Evolutionary conservation across 108 stramenopile genomes (phyloP), one percentile per base, ranked within the genome.

Genomic region (Schizochytrium sp.): DNA sequence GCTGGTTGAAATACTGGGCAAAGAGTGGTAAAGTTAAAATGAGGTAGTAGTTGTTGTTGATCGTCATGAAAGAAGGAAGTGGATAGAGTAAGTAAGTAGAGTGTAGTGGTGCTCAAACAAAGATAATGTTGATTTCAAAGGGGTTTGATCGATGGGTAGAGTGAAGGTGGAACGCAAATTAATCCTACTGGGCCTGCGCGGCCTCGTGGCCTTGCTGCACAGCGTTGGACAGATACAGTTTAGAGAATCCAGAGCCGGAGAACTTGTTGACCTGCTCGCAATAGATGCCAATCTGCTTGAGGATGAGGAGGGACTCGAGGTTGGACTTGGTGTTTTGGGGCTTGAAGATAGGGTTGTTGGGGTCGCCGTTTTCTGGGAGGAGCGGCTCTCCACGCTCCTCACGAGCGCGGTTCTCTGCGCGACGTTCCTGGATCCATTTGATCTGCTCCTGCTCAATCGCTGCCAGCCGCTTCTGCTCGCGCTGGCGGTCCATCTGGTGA

Each of bases 231-330:
- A 98, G 91, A 92, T 93, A 98, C 41, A 98, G 91, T 92, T 98
- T 98, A 41, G 94, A 94, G 91, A 97, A 93, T 50, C 96, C 95
- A 12, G 90, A 93, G 72, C 95, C 95, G 2, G 96, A 92, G 89
- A 97, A 97, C 89, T 94, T 92, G 87, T 97, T 95, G 93, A 98
- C 96, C 92, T 97, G 96, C 57, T 96, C 94, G 92, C 97, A 97
- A 92, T 98, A 98, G 13, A 91, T 95, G 87, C 92, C 90, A 91
- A 98, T 96, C 93, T 98, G 98, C 88, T 96, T 97, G 59, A 94
- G 92, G 49, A 97, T 95, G 87, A 98, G 93, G 89, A 98, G 92
- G 90, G 95, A 94, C 88, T 97, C 97, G 94, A 98, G 93, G 73
- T 45, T 42, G 50, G 53, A 44, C n/a, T 38, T 8, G 64, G 38